Percentiles rank a stretch among this genome's conserved stretches.
Evolutionary conservation across 2,329 filamentous ascomycete species (phyloP).

Genomic region (Colletotrichum aenigma): DNA sequence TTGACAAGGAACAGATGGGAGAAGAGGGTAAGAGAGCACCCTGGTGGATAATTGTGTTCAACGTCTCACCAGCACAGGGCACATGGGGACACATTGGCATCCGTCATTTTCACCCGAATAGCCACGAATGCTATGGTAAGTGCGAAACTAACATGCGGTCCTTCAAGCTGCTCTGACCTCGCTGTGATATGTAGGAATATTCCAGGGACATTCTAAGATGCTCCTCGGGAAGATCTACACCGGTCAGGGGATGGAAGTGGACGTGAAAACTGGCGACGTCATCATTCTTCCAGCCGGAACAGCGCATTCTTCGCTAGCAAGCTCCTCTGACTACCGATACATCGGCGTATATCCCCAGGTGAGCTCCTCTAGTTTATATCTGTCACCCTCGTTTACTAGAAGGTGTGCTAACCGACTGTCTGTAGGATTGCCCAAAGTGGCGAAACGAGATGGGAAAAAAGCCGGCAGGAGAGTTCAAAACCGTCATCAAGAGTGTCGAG

Average conservation of each 20-base stretch:
- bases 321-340: neutral
- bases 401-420: neutral
- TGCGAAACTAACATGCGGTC: rapidly evolving
- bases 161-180: neutral
- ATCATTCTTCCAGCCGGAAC: neutral
- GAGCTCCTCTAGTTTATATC: rapidly evolving
- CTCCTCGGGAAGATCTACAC: neutral
- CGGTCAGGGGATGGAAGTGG: neutral
- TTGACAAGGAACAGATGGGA: neutral
- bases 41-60: neutral
- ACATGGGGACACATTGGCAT: neutral
- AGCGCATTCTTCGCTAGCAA: neutral
- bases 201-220: neutral
- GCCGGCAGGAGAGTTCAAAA: neutral
- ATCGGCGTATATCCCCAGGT: neutral
- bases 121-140: neutral
- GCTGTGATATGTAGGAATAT: neutral
- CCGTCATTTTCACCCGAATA: neutral
- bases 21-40: neutral
- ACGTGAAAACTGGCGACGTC: neutral
- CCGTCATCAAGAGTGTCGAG: neutral
- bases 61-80: neutral
- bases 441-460: neutral
- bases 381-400: rapidly evolving
- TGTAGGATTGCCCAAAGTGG: neutral